Conservation (phyloP, 2,329 filamentous ascomycete genomes). For the Chaetomium olivaceum region DNA sequence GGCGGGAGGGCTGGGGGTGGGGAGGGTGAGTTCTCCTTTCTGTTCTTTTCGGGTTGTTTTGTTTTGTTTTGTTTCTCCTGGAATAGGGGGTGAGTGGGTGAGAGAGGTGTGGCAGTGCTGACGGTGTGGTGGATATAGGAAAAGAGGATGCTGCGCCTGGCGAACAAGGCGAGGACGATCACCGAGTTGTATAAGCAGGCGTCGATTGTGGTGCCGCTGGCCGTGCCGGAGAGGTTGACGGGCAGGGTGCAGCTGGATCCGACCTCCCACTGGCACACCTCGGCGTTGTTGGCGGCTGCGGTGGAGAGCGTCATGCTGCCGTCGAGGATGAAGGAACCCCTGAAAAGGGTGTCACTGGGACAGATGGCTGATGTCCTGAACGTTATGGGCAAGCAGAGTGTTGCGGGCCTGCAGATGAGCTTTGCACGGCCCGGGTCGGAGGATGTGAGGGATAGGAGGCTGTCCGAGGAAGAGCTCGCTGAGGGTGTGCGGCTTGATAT, state of each 20-base stretch:
- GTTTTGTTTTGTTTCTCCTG: neutral
- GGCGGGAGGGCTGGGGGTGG: conserved; percentile 42
- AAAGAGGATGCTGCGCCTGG: conserved; percentile 63
- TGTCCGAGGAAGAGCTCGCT: conserved; percentile 35
- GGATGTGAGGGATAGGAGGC: conserved; percentile 36
- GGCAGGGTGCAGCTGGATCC: conserved; percentile 60
- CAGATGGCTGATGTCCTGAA: conserved; percentile 69
- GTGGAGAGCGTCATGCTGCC: conserved; percentile 79
- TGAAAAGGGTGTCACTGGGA: conserved; percentile 54
- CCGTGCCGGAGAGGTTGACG: conserved; percentile 59
- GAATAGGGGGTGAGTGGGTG: neutral
- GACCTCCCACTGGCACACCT: conserved; percentile 74
- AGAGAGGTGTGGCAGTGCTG: neutral
- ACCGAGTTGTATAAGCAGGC: conserved; percentile 68
- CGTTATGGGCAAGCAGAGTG: conserved; percentile 73
- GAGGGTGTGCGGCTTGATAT: conserved; percentile 42
- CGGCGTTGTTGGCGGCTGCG: conserved; percentile 73
- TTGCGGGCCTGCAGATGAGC: conserved; percentile 73
- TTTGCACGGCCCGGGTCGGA: conserved; percentile 43
- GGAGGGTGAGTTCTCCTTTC: conserved; percentile 47
- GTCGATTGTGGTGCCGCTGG: conserved; percentile 76
- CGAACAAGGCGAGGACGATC: conserved; percentile 74
- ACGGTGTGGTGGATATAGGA: conserved; percentile 44
- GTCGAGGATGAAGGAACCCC: conserved; percentile 61
- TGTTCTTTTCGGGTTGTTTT: neutral